Evolutionary conservation across 192 early-diverging fungal species (phyloP).

Genomic region (Podila clonocystis): DNA sequence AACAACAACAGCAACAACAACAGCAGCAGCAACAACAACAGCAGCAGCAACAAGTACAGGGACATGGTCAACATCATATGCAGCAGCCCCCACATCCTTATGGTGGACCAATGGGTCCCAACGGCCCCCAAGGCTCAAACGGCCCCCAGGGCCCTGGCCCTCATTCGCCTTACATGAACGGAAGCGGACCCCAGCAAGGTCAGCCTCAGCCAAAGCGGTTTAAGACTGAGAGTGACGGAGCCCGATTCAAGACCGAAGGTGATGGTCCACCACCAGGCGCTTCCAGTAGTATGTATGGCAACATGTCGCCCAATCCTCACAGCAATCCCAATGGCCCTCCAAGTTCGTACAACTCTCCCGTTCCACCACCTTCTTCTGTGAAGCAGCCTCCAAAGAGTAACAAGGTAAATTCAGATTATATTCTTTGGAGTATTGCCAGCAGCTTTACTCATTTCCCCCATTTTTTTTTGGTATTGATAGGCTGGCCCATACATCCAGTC

Average conservation of each 20-base stretch:
- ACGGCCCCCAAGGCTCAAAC: slow-evolving; percentile 32
- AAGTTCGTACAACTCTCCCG: slow-evolving; percentile 40
- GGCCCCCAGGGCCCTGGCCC: slow-evolving; percentile 24
- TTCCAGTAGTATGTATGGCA: slow-evolving; percentile 40
- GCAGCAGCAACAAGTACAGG: slow-evolving; percentile 27
- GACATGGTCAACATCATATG: slow-evolving; percentile 26
- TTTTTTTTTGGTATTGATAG: slow-evolving; percentile 1
- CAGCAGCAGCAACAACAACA: slow-evolving; percentile 32
- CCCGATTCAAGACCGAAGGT: slow-evolving; percentile 32
- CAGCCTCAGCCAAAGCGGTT: slow-evolving; percentile 52
- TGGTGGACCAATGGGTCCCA: slow-evolving; percentile 47
- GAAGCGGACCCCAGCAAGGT: slow-evolving; percentile 39
- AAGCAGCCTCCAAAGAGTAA: slow-evolving; percentile 24
- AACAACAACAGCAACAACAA: slow-evolving; percentile 3
- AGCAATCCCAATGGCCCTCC: slow-evolving; percentile 56
- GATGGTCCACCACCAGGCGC: slow-evolving; percentile 48
- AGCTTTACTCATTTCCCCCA: neutral
- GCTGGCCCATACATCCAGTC: slow-evolving; percentile 29
- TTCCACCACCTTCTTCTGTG: slow-evolving; percentile 17
- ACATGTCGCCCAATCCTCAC: slow-evolving; percentile 55
- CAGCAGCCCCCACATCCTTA: slow-evolving; percentile 20
- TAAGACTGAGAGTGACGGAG: slow-evolving; percentile 45
- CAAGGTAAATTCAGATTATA: slow-evolving; percentile 12
- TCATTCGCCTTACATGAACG: slow-evolving; percentile 56
- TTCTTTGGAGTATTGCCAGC: neutral